Conservation (phyloP, 441 rosid genomes). For the Manihot esculenta region DNA sequence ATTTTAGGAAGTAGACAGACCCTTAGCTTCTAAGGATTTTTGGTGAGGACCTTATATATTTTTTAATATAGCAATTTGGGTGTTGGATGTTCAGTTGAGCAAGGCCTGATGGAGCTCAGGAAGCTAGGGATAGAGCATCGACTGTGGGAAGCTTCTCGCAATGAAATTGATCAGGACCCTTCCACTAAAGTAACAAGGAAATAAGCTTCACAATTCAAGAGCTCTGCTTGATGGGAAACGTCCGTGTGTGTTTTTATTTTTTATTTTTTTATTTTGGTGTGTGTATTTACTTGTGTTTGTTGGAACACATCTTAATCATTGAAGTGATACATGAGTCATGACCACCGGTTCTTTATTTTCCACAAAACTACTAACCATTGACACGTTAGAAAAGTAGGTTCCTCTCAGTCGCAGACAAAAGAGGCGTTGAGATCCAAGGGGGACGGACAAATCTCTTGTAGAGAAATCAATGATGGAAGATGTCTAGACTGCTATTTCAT, state of each 20-base stretch:
- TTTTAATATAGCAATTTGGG: background rate
- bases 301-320: background rate
- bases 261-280: no score
- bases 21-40: no score
- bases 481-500: no score
- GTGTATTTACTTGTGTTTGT: background rate
- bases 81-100: slow-evolving; percentile 55
- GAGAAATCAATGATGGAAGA: no score
- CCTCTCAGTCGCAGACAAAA: background rate
- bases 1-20: no score
- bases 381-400: background rate
- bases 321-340: background rate
- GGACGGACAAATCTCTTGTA: no score
- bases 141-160: slow-evolving; percentile 89
- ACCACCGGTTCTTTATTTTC: background rate
- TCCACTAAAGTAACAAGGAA: background rate
- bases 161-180: slow-evolving; percentile 31
- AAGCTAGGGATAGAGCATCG: slow-evolving; percentile 86
- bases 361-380: background rate
- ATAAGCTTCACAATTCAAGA: slow-evolving; percentile 2
- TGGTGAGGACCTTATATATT: background rate
- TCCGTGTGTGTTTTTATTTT: background rate
- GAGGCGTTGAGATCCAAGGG: no score
- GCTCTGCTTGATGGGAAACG: slow-evolving; percentile 11
- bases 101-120: slow-evolving; percentile 77